phyloP scores from a whole-genome alignment of 2,329 filamentous ascomycete genomes.

The Microdochium paspali region DNA sequence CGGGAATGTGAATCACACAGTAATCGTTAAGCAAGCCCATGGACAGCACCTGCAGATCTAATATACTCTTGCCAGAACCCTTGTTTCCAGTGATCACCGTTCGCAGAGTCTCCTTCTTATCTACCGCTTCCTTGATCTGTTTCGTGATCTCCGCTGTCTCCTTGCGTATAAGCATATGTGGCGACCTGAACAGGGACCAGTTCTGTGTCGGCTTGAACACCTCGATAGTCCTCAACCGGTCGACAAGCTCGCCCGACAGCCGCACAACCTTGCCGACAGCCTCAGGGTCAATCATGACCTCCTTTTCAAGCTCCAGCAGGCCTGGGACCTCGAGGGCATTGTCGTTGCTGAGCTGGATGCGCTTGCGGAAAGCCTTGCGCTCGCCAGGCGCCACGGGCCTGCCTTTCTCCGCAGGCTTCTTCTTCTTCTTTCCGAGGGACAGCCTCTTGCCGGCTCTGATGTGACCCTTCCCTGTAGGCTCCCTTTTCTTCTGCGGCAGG shows the following conservation, averaged over 20 bases:
- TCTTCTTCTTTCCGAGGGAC: conserved; percentile 34
- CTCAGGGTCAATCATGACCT: conserved; percentile 42
- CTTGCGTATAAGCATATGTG: conserved; percentile 66
- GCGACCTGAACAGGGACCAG: conserved; percentile 79
- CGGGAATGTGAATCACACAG: conserved; percentile 82
- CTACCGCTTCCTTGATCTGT: conserved; percentile 47
- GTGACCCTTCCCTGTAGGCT: conserved; percentile 9
- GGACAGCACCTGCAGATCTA: conserved; percentile 74
- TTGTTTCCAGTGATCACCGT: conserved; percentile 65
- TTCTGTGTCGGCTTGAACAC: conserved; percentile 86
- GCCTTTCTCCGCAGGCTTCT: conserved; percentile 34
- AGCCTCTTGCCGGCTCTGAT: conserved; percentile 28
- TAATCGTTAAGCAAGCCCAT: conserved; percentile 76
- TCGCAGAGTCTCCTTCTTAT: conserved; percentile 45
- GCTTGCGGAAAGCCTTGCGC: conserved; percentile 78
- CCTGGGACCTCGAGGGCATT: conserved; percentile 75
- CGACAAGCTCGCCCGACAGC: conserved; percentile 60
- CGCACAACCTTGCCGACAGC: conserved; percentile 59
- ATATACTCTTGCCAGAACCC: conserved; percentile 76
- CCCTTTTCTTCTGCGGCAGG: neutral
- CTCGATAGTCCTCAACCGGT: conserved; percentile 73
- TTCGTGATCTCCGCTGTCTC: conserved; percentile 68
- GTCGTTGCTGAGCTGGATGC: conserved; percentile 86
- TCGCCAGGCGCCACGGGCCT: conserved; percentile 65
- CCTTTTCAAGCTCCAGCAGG: conserved; percentile 49